Percentiles rank a stretch among this genome's conserved stretches.
Conservation (phyloP, 148 eudicot genomes). For the Tetragonia tetragonoides region DNA sequence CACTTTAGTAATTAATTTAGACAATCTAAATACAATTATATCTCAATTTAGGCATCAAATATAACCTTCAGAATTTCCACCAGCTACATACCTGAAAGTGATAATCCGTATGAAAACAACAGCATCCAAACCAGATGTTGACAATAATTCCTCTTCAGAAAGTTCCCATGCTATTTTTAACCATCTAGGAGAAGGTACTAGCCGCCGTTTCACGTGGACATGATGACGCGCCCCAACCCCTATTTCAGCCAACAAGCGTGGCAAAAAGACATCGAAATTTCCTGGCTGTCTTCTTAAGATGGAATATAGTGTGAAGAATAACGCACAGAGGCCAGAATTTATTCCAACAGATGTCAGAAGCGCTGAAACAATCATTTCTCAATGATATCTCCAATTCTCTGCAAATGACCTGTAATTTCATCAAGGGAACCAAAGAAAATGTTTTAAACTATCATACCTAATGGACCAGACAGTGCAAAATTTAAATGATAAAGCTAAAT, state of each 20-base stretch:
- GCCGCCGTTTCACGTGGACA: slow-evolving; percentile 33
- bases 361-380: slow-evolving; percentile 67
- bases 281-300: slow-evolving; percentile 66
- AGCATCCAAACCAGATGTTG: slow-evolving; percentile 75
- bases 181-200: slow-evolving; percentile 69
- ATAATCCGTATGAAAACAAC: slow-evolving; percentile 71
- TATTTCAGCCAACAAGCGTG: slow-evolving; percentile 51
- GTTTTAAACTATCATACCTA: background rate
- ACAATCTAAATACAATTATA: background rate
- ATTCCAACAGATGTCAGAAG: slow-evolving; percentile 75
- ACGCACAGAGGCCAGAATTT: slow-evolving; percentile 58
- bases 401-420: slow-evolving; percentile 18
- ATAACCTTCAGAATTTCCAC: background rate
- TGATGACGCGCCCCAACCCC: slow-evolving; percentile 18
- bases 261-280: slow-evolving; percentile 49
- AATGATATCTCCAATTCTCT: slow-evolving; percentile 19
- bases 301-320: slow-evolving; percentile 62
- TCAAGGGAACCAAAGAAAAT: background rate
- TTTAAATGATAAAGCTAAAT: background rate
- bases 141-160: slow-evolving; percentile 61
- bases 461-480: too few species aligned
- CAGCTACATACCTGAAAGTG: slow-evolving; percentile 49
- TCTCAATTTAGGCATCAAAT: background rate
- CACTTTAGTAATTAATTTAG: background rate
- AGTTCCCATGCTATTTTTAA: slow-evolving; percentile 59